Conservation (phyloP, 2,329 filamentous ascomycete genomes). For the Dactylellina haptotyla region DNA sequence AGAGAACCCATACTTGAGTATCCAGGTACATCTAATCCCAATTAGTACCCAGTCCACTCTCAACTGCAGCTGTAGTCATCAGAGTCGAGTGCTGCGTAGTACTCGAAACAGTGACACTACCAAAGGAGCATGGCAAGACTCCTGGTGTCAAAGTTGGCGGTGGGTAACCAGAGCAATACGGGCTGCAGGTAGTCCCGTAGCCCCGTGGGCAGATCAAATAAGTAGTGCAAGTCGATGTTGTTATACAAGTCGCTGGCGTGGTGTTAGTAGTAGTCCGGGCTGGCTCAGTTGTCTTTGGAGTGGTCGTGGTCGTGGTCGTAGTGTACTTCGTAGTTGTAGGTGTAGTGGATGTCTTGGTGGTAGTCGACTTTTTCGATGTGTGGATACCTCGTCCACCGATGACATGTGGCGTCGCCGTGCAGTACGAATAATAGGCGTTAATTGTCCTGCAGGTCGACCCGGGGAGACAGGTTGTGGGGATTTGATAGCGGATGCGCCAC, state of each 20-base stretch:
- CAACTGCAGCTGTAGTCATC: not conserved
- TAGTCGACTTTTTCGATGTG: not conserved
- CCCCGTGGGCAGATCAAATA: constrained; percentile 24
- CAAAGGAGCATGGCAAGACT: constrained; percentile 15
- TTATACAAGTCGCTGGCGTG: not conserved
- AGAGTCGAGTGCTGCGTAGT: not conserved
- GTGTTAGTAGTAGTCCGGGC: not conserved
- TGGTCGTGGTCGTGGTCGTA: not conserved
- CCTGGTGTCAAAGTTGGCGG: constrained; percentile 16
- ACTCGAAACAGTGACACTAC: not conserved
- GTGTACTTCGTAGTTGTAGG: constrained; percentile 12
- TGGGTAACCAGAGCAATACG: constrained; percentile 17
- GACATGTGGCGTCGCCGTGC: not conserved
- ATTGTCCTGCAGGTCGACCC: constrained; percentile 27
- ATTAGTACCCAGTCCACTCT: not conserved
- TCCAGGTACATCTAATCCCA: too few relatives aligned
- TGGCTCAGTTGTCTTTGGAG: not conserved
- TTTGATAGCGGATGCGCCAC: constrained; percentile 29
- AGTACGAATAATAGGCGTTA: constrained; percentile 7
- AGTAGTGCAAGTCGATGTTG: constrained; percentile 29
- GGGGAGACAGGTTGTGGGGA: constrained; percentile 19
- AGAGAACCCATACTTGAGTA: too few relatives aligned
- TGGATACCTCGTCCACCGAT: not conserved
- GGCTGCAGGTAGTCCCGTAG: constrained; percentile 15
- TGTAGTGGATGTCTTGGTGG: not conserved